Evolutionary conservation across 371 early-diverging fungal species (phyloP), one percentile per base, ranked within the genome.

Genomic region (Mucor indicus): DNA sequence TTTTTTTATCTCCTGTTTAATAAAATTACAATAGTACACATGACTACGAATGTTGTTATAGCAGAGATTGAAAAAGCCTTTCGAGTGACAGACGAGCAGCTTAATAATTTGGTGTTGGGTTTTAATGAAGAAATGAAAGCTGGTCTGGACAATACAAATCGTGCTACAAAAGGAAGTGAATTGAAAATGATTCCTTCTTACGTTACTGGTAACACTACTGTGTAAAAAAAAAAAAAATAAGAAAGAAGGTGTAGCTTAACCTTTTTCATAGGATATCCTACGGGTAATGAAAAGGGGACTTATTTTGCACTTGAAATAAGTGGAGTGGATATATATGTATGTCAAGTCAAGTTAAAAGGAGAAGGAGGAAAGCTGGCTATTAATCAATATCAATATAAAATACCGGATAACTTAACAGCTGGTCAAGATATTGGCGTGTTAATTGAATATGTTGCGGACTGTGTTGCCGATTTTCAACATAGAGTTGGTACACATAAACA

Each of bases 241-340:
- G 36, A 11, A 22, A 15, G 25, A 29, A 23, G 30, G 16, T 7
- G 12, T 29, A 38, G 1, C 3, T n/a, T 11, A n/a, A 7, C n/a
- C 4, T 27, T 29, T 15, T 35, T 37, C 17, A 30, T 22, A 72
- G 76, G 72, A 2, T 67, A 75, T 41, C 95, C 95, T 13, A 84
- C 84, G 16, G 95, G 95, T 24, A 62, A 79, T 43, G 95, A 95
- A 57, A 84, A 79, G 24, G 95, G 95, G n/a, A 81, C 84, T 17
- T 93, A 83, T 69, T 76, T 96, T 16, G 93, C 94, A 22, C 77
- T 96, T 37, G 97, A 96, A 65, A 80, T 95, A 29, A 92, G 92
- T 36, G 97, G 96, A 23, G 86, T 75, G 32, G 75, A 75, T 50
- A 68, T 75, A 22, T 71, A 75, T 38, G 71, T 66, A 16, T 75